Percentiles rank a stretch among this genome's conserved stretches.
Conservation (phyloP, 1,139 yeast species). For the Lizanozyma gosingica region DNA sequence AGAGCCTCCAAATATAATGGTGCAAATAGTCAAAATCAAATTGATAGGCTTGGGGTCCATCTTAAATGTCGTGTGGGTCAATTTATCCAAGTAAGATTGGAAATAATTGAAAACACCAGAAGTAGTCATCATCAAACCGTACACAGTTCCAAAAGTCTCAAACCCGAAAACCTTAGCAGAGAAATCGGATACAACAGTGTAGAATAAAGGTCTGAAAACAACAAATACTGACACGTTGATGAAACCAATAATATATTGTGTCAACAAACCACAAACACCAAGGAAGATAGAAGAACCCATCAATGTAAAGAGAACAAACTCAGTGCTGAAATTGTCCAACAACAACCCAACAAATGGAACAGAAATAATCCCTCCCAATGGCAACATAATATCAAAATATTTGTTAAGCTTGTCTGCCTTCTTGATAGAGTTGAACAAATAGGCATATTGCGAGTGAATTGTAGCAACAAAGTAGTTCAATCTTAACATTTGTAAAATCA, state of each 20-base stretch:
- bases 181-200: conserved; percentile 35
- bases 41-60: conserved; percentile 39
- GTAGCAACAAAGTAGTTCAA: conserved; percentile 41
- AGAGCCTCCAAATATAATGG: conserved; percentile 22
- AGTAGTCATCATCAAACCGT: conserved; percentile 34
- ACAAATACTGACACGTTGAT: conserved; percentile 31
- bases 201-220: conserved; percentile 36
- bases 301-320: conserved; percentile 22
- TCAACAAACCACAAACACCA: conserved; percentile 30
- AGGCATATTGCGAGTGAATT: conserved; percentile 35
- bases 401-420: conserved; percentile 24
- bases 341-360: conserved; percentile 35
- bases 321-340: conserved; percentile 30
- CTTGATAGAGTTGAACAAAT: conserved; percentile 20
- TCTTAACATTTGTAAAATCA: conserved; percentile 36
- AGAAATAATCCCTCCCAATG: conserved; percentile 35
- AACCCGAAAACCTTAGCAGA: conserved; percentile 43
- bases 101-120: conserved; percentile 32
- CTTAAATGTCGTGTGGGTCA: conserved; percentile 29
- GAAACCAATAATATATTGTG: conserved; percentile 21
- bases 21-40: conserved; percentile 17
- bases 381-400: conserved; percentile 36
- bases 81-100: conserved; percentile 29
- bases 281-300: conserved; percentile 23
- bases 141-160: conserved; percentile 40